These are phyloP conservation scores for Backusella mclennaniae DNA, from an alignment of 192 early-diverging fungal species.

Conservation along the genomic window DNA sequence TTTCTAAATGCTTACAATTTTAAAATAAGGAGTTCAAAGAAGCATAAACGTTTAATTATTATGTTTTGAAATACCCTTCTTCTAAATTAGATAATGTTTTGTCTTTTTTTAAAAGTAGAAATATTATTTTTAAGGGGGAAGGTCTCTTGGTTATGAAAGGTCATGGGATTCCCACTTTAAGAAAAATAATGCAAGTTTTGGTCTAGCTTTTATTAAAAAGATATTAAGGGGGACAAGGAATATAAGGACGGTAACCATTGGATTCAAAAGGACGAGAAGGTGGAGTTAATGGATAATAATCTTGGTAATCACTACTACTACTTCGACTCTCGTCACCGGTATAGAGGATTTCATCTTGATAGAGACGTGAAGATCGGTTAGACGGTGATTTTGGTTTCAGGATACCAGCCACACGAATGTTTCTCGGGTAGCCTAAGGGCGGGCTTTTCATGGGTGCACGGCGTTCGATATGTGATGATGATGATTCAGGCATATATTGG, in stretches of 20 bases:
- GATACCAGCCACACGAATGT: not conserved
- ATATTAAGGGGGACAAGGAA: not conserved
- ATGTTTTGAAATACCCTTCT: too few relatives aligned
- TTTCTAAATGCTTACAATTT: too few relatives aligned
- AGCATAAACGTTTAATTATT: too few relatives aligned
- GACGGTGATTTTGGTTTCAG: not conserved
- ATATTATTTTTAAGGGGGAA: too few relatives aligned
- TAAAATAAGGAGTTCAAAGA: too few relatives aligned
- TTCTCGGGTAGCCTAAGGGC: not conserved
- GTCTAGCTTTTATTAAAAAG: too few relatives aligned
- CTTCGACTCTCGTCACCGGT: not conserved
- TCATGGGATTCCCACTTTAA: too few relatives aligned
- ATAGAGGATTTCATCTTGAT: not conserved
- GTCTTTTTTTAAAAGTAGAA: too few relatives aligned
- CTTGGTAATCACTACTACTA: not conserved
- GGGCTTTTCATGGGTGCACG: not conserved
- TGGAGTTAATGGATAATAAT: not conserved
- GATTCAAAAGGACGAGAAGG: conserved; percentile 3
- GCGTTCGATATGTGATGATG: not conserved
- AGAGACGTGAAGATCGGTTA: not conserved
- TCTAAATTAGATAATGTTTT: too few relatives aligned
- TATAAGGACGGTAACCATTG: not conserved
- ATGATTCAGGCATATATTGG: conserved; percentile 2
- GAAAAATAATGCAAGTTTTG: too few relatives aligned
- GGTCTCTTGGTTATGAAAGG: too few relatives aligned